phyloP scores from a whole-genome alignment of 2,329 filamentous ascomycete species.

The Calonectria leucothoes region DNA sequence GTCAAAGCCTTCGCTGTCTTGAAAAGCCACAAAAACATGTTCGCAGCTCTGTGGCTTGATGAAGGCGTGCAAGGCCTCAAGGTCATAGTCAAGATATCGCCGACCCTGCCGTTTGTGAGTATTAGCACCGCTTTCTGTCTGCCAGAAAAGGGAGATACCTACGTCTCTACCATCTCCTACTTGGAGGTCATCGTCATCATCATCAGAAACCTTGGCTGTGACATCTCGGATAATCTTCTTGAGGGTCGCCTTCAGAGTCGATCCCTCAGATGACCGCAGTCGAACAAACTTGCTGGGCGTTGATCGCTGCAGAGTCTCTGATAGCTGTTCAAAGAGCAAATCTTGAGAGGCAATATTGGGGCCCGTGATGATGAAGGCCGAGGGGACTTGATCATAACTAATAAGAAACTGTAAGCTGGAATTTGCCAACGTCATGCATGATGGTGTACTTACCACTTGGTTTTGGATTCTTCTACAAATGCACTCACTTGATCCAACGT shows the following conservation, averaged over 20 bases:
- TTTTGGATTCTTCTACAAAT: slow-evolving; percentile 61
- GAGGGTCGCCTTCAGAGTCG: slow-evolving; percentile 78
- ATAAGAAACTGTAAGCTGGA: slow-evolving; percentile 34
- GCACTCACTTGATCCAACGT: slow-evolving; percentile 68
- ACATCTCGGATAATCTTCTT: slow-evolving; percentile 79
- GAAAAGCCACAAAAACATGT: slow-evolving; percentile 78
- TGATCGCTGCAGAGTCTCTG: slow-evolving; percentile 62
- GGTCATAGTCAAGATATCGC: slow-evolving; percentile 81
- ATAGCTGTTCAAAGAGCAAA: slow-evolving; percentile 78
- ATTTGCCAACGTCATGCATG: not conserved
- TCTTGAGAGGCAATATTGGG: slow-evolving; percentile 83
- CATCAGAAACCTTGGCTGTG: slow-evolving; percentile 59
- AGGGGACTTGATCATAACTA: slow-evolving; percentile 66
- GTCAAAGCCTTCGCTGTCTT: slow-evolving; percentile 87
- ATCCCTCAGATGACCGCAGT: slow-evolving; percentile 76
- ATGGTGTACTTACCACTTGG: slow-evolving; percentile 42
- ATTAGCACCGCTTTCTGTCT: not conserved
- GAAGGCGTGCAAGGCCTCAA: slow-evolving; percentile 75
- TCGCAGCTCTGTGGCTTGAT: slow-evolving; percentile 63
- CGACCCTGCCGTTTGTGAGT: slow-evolving; percentile 59
- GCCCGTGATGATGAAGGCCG: slow-evolving; percentile 80
- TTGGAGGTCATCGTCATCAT: slow-evolving; percentile 68
- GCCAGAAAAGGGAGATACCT: slow-evolving; percentile 35
- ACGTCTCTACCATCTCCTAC: slow-evolving; percentile 60
- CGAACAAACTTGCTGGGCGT: slow-evolving; percentile 69